Base-by-base conservation (phyloP, 306 rosid species). In the Argentina anserina region DNA sequence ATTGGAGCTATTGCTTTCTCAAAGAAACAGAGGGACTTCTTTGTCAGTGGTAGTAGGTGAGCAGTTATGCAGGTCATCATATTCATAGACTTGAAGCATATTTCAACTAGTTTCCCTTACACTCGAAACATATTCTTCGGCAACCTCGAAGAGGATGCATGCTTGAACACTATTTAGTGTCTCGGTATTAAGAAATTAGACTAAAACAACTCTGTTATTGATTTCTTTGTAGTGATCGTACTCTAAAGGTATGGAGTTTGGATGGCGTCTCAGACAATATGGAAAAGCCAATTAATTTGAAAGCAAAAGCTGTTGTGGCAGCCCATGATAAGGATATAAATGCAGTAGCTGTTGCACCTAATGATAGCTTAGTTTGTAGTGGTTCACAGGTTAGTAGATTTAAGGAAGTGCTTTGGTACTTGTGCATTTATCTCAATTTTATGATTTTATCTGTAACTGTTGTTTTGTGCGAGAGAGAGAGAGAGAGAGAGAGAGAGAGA, bases 301-400 rank as follows among this genome's bases (percentile, higher is more conserved):
- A 89, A 88, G 95, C 95, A 72, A 94, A 89, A 79, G 92, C 97
- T 55, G 90, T 85, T 75, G 97, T 94, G 67, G 91, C 92, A 5
- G 98, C 98, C 73, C 98, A 94, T n/a, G 97, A 86, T 77, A 91
- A 89, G 83, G 98, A 94, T 84, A 94, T 94, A 74, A 94, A 94
- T 84, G 85, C 95, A 75, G 82, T 94, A 62, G 97, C 98, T 76
- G 81, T 94, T 81, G 92, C 98, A 75, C 98, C 98, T 56, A 91
- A 94, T 80, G 98, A 94, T 84, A 86, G 90, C 79, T 85, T 94
- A 80, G 90, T 85, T 66, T 94, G 98, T 72, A 94, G 98, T 74
- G 98, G 98, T 70, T 94, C 98, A 43, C 96, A 94, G 98, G 98
- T 91, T 76, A 71, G 90, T 81, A 79, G 45, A 67, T 46, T 10